Evolutionary conservation across 2,329 filamentous ascomycete genomes (phyloP).

Genomic region (Cordyceps cateniannulata): DNA sequence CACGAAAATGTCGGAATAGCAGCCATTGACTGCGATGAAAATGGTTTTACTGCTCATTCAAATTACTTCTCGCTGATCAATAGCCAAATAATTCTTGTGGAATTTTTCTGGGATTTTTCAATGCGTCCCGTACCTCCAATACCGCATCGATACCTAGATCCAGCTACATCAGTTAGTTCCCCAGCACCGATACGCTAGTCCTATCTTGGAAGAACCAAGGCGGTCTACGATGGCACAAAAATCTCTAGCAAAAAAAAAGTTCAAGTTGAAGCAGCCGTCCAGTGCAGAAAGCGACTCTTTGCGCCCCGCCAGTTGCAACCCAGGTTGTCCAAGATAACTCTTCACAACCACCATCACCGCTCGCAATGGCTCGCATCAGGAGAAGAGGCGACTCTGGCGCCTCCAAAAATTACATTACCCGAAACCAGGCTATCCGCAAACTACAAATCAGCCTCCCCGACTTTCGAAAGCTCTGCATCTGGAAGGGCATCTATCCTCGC

Average conservation of each 20-base stretch:
- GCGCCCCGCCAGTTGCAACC: constrained; percentile 25
- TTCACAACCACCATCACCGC: constrained; percentile 9
- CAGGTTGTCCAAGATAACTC: constrained; percentile 9
- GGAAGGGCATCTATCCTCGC: constrained; percentile 98
- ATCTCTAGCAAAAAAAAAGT: constrained; percentile 17
- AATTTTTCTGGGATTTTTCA: too few relatives aligned
- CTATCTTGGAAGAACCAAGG: not conserved
- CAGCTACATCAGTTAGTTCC: not conserved
- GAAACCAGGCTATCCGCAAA: constrained; percentile 95
- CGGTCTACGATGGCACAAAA: constrained; percentile 9
- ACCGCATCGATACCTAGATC: not conserved
- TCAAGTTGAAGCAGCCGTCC: constrained; percentile 3
- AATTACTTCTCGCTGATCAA: too few relatives aligned
- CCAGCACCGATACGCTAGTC: not conserved
- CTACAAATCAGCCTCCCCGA: constrained; percentile 95
- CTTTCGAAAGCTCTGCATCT: constrained; percentile 97
- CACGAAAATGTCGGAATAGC: too few relatives aligned
- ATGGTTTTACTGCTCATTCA: too few relatives aligned
- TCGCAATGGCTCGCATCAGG: constrained; percentile 68
- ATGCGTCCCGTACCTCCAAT: not conserved
- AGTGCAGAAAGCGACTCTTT: constrained; percentile 17
- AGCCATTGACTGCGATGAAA: too few relatives aligned
- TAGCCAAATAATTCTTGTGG: too few relatives aligned
- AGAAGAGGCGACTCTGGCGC: constrained; percentile 89
- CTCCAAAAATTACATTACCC: constrained; percentile 97